phyloP scores from a whole-genome alignment of 2,329 filamentous ascomycete species.

The Colletotrichum somersetense region DNA sequence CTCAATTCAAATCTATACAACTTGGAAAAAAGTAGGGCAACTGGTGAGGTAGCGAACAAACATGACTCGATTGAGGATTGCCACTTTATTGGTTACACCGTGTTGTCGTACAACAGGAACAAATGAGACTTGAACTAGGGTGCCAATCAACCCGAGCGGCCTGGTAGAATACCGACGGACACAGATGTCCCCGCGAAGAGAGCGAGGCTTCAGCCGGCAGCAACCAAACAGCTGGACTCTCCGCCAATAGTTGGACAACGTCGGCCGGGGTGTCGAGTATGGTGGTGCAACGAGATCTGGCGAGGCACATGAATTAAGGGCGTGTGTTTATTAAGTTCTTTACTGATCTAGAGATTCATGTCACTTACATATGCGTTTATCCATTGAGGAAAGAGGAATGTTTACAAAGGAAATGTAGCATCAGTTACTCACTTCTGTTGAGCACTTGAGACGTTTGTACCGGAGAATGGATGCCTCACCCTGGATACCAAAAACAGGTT shows the following conservation, averaged over 20 bases:
- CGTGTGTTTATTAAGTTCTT: background rate
- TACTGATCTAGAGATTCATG: background rate
- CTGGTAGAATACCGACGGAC: background rate
- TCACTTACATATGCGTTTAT: background rate
- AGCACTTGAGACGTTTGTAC: too few relatives aligned
- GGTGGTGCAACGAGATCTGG: slow-evolving; percentile 20
- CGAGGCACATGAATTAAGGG: background rate
- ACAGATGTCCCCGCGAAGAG: background rate
- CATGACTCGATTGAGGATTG: background rate
- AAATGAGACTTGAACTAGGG: slow-evolving; percentile 1
- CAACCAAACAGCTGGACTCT: slow-evolving; percentile 15
- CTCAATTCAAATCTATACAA: background rate
- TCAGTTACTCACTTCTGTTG: background rate
- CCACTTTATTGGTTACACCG: slow-evolving; percentile 5
- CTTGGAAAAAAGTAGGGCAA: background rate
- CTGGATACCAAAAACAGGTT: background rate
- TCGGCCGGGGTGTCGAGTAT: slow-evolving; percentile 18
- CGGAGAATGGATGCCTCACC: background rate
- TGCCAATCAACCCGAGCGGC: background rate
- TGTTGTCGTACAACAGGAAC: slow-evolving; percentile 6
- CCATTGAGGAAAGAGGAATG: background rate
- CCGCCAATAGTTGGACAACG: slow-evolving; percentile 9
- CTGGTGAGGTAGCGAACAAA: background rate
- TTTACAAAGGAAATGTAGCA: background rate
- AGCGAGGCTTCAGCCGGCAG: slow-evolving; percentile 12